These are phyloP conservation scores for Yamadazyma dendronema DNA, from an alignment of 1,139 yeast genomes.

Conservation along the genomic window DNA sequence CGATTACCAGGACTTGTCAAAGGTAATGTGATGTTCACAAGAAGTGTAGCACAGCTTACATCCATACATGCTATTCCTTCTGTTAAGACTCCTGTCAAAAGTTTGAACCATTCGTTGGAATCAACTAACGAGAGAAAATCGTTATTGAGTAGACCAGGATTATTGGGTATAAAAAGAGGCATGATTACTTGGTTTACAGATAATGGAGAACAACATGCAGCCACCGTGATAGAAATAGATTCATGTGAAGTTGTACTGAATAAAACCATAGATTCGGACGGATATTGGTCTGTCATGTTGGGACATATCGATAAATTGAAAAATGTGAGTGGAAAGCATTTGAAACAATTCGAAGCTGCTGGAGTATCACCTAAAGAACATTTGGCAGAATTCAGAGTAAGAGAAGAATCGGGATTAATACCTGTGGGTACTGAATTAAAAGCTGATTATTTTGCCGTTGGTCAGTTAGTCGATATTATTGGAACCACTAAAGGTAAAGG, in stretches of 20 bases:
- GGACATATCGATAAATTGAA: slow-evolving; percentile 79
- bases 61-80: slow-evolving; percentile 56
- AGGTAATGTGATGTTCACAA: slow-evolving; percentile 9
- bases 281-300: slow-evolving; percentile 81
- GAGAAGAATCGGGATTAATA: slow-evolving; percentile 61
- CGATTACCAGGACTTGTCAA: neutral
- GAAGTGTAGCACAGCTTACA: slow-evolving; percentile 50
- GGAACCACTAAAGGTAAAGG: slow-evolving; percentile 93
- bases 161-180: slow-evolving; percentile 80
- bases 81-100: slow-evolving; percentile 41
- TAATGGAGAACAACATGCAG: slow-evolving; percentile 68
- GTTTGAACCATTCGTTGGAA: slow-evolving; percentile 54
- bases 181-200: slow-evolving; percentile 83
- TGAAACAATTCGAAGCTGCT: slow-evolving; percentile 81
- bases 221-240: slow-evolving; percentile 85
- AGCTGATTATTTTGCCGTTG: slow-evolving; percentile 82
- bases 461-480: slow-evolving; percentile 80
- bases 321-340: slow-evolving; percentile 61
- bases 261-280: slow-evolving; percentile 67
- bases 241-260: slow-evolving; percentile 81
- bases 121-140: slow-evolving; percentile 62
- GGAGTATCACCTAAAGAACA: slow-evolving; percentile 80
- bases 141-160: slow-evolving; percentile 76
- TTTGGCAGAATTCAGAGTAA: slow-evolving; percentile 76
- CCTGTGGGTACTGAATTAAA: slow-evolving; percentile 76